Conservation (phyloP, 2,329 filamentous ascomycete genomes). For the Colletotrichum falcatum region DNA sequence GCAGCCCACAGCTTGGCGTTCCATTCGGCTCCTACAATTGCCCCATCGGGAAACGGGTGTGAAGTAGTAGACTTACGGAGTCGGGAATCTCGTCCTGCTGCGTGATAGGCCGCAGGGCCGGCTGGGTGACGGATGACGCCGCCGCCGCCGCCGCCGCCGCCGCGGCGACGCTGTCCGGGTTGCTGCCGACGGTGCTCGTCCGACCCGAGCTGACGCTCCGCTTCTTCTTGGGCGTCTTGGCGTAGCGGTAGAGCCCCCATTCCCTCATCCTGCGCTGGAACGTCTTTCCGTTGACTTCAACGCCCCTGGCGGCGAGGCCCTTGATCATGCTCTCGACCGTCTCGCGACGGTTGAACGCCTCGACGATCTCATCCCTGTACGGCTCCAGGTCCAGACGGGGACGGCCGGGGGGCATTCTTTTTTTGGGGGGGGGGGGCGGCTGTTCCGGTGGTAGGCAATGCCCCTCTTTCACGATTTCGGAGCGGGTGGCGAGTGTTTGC, state of each 20-base stretch:
- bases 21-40: conserved; percentile 32
- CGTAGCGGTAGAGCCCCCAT: conserved; percentile 29
- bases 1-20: conserved; percentile 34
- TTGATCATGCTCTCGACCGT: conserved; percentile 35
- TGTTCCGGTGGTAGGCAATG: background rate
- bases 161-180: background rate
- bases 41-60: conserved; percentile 36
- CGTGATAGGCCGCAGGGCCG: conserved; percentile 14
- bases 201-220: background rate
- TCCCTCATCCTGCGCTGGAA: conserved; percentile 26
- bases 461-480: background rate
- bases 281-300: conserved; percentile 25
- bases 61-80: conserved; percentile 22
- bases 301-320: conserved; percentile 20
- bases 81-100: conserved; percentile 24
- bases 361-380: conserved; percentile 29
- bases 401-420: conserved; percentile 26
- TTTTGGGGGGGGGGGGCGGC: too few species aligned
- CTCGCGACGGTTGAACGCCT: conserved; percentile 29
- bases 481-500: too few species aligned
- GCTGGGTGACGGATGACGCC: background rate
- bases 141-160: too few species aligned
- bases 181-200: conserved; percentile 6
- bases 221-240: conserved; percentile 13
- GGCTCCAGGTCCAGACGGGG: conserved; percentile 32